A percentile compares a stretch with the other conserved stretches of the same genome.
phyloP scores from a whole-genome alignment of 768 basidiomycete genomes.

The Mycena latifolia region DNA sequence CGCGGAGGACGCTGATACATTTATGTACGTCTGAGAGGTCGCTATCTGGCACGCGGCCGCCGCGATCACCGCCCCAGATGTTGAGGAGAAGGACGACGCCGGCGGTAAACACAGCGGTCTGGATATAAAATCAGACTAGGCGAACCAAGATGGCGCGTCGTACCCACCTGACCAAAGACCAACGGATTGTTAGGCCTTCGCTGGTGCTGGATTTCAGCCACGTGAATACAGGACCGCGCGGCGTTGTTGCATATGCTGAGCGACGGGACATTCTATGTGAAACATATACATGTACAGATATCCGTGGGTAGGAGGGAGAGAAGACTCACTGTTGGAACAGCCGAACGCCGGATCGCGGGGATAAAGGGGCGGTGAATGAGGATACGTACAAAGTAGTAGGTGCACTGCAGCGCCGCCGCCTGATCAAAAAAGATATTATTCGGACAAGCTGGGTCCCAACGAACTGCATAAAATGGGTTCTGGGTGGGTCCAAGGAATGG shows the following conservation, averaged over 20 bases:
- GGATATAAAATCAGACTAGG: background rate
- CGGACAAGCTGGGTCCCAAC: slow-evolving; percentile 58
- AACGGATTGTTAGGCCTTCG: slow-evolving; percentile 34
- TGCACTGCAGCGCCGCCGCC: slow-evolving; percentile 52
- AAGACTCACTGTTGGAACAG: slow-evolving; percentile 53
- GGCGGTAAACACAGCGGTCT: slow-evolving; percentile 30
- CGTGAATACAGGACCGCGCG: slow-evolving; percentile 68
- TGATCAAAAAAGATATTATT: slow-evolving; percentile 49
- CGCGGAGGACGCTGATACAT: no score
- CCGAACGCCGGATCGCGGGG: slow-evolving; percentile 57
- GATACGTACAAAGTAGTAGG: slow-evolving; percentile 62
- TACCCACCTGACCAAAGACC: slow-evolving; percentile 18
- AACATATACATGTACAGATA: background rate
- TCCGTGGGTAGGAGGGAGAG: no score
- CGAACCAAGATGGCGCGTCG: background rate
- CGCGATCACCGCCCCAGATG: slow-evolving; percentile 7
- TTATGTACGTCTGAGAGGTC: no score
- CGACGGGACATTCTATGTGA: slow-evolving; percentile 59
- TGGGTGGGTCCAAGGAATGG: no score
- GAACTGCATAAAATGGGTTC: slow-evolving; percentile 48
- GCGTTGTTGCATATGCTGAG: slow-evolving; percentile 77
- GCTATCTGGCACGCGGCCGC: no score
- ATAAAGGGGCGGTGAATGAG: slow-evolving; percentile 75
- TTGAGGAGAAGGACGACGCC: slow-evolving; percentile 27
- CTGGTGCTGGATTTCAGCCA: slow-evolving; percentile 60